Percentiles rank a stretch among this genome's conserved stretches.
phyloP scores from a whole-genome alignment of 208 protist species.

The Jaenimonas drosophilae region DNA sequence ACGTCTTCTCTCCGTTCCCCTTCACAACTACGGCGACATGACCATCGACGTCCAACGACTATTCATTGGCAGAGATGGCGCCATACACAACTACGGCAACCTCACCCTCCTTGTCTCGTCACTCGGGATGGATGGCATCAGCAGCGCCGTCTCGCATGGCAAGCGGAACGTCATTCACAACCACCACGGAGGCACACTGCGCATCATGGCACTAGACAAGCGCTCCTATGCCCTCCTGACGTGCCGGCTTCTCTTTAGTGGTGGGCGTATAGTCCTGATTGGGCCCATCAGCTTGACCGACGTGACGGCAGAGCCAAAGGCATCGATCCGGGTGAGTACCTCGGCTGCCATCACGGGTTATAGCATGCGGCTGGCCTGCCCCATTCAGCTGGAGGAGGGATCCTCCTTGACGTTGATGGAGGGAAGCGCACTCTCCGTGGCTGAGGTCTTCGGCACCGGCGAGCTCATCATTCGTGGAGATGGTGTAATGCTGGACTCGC shows the following conservation, averaged over 20 bases:
- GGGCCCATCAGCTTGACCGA: conserved; percentile 53
- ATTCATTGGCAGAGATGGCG: conserved; percentile 36
- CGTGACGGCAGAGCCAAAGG: conserved; percentile 13
- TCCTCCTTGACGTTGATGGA: conserved; percentile 30
- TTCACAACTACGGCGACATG: conserved; percentile 75
- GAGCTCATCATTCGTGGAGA: conserved; percentile 25
- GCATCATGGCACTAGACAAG: conserved; percentile 45
- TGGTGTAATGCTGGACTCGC: conserved; percentile 41
- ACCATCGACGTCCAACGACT: conserved; percentile 70
- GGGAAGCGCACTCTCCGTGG: conserved; percentile 28
- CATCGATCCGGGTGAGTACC: conserved; percentile 20
- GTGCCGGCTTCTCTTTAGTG: conserved; percentile 32
- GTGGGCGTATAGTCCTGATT: conserved; percentile 34
- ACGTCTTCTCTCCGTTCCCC: conserved; percentile 33
- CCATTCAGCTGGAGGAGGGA: conserved; percentile 23
- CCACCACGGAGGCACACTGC: conserved; percentile 30
- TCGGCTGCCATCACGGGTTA: conserved; percentile 21
- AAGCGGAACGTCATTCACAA: conserved; percentile 50
- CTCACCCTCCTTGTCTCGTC: conserved; percentile 49
- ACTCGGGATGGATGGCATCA: conserved; percentile 46
- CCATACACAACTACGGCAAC: conserved; percentile 73
- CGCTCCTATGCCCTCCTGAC: conserved; percentile 37
- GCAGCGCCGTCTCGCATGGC: conserved; percentile 36
- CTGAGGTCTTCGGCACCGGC: conserved; percentile 27
- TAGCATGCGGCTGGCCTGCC: conserved; percentile 25